phyloP scores from a whole-genome alignment of 2,329 filamentous ascomycete species.

The Trichoderma semiorbis region DNA sequence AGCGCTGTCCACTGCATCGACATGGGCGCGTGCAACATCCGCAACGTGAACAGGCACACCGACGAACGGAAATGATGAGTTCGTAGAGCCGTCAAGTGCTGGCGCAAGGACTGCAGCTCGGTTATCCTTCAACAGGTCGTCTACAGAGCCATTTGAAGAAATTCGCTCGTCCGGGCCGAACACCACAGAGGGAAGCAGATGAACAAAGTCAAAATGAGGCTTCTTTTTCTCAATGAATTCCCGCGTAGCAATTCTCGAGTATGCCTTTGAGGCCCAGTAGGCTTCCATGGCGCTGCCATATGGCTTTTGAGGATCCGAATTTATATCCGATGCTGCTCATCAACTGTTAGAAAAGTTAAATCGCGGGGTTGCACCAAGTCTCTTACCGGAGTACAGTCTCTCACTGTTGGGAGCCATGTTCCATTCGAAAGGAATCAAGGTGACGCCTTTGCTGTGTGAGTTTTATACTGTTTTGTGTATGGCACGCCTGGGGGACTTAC shows the following conservation, averaged over 20 bases:
- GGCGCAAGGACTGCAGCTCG: constrained; percentile 14
- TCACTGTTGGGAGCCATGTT: constrained; percentile 17
- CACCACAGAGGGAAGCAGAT: constrained; percentile 20
- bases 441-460: constrained; percentile 14
- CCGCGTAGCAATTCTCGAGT: constrained; percentile 3
- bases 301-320: background rate
- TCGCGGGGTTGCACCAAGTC: background rate
- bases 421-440: constrained; percentile 19
- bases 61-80: constrained; percentile 19
- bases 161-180: constrained; percentile 19
- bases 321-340: background rate
- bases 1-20: constrained; percentile 18
- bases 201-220: constrained; percentile 19
- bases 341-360: background rate
- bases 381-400: constrained; percentile 18
- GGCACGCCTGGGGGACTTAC: background rate
- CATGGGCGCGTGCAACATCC: constrained; percentile 20
- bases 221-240: background rate
- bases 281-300: constrained; percentile 18
- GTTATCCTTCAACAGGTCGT: constrained; percentile 7
- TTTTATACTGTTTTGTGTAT: background rate
- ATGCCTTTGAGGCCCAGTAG: constrained; percentile 21
- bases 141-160: background rate
- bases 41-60: constrained; percentile 20
- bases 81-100: constrained; percentile 8